Base-by-base conservation (phyloP, 2,329 filamentous ascomycete genomes). In the Talaromyces islandicus region DNA sequence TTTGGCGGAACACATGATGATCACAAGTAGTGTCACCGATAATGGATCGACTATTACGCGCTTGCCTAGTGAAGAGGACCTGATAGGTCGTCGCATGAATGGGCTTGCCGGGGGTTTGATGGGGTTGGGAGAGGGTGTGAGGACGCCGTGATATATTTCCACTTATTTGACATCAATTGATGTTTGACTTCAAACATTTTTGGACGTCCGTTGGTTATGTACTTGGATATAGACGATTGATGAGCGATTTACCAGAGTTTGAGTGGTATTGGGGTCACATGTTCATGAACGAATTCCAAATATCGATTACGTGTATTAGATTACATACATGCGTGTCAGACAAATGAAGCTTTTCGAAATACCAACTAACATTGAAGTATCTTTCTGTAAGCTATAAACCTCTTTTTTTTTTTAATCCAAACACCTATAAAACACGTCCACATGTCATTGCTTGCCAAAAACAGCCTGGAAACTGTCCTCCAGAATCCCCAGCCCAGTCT, bases 401-500 rank as follows among this genome's bases (percentile, higher is more conserved):
- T n/a, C n/a, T n/a, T n/a, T n/a, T 27, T 3, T 6, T 46, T 46
- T 46, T 21, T 4, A 52, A 4, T 11, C 48, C 24, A 51, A 51
- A 27, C 48, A 52, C 48, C 27, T 12, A 52, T 25, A 19, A 14
- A 52, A 52, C 12, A 19, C 24, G n/a, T n/a, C n/a, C n/a, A n/a
- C n/a, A n/a, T 12, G 35, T 57, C 55, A 46, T 21, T 60, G 54
- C 11, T 61, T 46, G 24, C 30, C 35, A 9, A 55, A 81, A 3
- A 86, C 82, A 43, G 77, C 82, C 41, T 78, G 75, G 76, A 88
- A 83, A 4, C 85, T 83, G 67, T 90, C 83, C 65, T 88, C 88
- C 62, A 97, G 72, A 57, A 96, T 92, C 48, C 79, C 77, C 73
- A 97, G 78, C 0, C 91, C 92, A 64, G 88, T 81, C 66, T 87